Evolutionary conservation across 2,329 filamentous ascomycete genomes (phyloP), one percentile per base, ranked within the genome.

Genomic region (Fusarium equiseti): DNA sequence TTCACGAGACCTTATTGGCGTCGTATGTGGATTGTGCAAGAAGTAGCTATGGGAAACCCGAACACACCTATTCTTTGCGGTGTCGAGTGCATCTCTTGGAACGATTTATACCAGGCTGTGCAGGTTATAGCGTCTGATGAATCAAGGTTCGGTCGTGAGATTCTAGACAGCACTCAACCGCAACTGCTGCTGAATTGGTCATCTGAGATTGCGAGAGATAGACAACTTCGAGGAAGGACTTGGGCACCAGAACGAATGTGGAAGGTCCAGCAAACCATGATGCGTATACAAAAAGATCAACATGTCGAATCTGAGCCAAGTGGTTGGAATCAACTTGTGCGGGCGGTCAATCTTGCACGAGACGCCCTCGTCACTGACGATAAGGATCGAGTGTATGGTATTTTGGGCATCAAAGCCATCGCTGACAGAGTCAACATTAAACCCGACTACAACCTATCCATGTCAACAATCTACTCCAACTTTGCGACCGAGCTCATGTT

Each of bases 381-480:
- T 4, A 65, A n/a, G 10, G 59, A 65, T 5, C 45, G 58, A 12
- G 62, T 63, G 3, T 65, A 63, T 15, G 58, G 62, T 2, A 43
- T 65, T 4, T 3, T 65, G 3, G 58, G 62, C 1, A 35, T 65
- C 46, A 63, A 63, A 9, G 50, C 58, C 4, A 22, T 65, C 1
- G 51, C 62, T 2, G 38, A 57, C 1, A 51, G 35, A 11, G 15
- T 55, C 12, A 9, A 16, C 9, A 32, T n/a, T 13, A 12, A 48
- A 4, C 32, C 60, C 1, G 27, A 63, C 6, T 63, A 63, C 9
- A 42, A 20, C 0, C 7, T 63, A 1, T 18, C 50, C 6, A 18
- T 42, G 9, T 2, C 18, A 4, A 18, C 18, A 3, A 13, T 32
- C 5, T 63, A 58, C 18, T 8, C 22, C 6, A 22, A 7, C n/a